phyloP scores from a whole-genome alignment of 768 basidiomycete genomes.

The Auricularia sp. region DNA sequence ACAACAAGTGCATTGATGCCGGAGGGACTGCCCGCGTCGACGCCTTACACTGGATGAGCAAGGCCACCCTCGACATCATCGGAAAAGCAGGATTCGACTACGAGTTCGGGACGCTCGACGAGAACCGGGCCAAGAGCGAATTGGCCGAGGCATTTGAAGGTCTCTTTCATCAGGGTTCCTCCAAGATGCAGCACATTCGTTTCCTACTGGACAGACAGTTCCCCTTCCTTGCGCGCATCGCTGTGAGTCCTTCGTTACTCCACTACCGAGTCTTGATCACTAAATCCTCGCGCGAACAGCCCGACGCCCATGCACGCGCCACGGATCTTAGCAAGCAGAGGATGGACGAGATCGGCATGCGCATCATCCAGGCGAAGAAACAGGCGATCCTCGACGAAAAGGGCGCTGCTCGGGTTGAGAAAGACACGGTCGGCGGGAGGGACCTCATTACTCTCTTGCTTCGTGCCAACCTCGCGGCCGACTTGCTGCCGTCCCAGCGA shows the following conservation, averaged over 20 bases:
- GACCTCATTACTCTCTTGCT: slow-evolving; percentile 54
- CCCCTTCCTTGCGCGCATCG: slow-evolving; percentile 2
- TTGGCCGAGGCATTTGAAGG: slow-evolving; percentile 24
- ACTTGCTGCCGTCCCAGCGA: slow-evolving; percentile 42
- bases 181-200: slow-evolving; percentile 13
- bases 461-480: slow-evolving; percentile 52
- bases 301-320: background rate
- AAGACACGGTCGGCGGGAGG: slow-evolving; percentile 20
- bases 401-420: slow-evolving; percentile 5
- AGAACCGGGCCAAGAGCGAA: slow-evolving; percentile 19
- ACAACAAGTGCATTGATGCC: slow-evolving; percentile 1
- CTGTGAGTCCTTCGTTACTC: slow-evolving; percentile 11
- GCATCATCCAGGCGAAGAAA: slow-evolving; percentile 3
- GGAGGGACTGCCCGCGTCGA: slow-evolving; percentile 17
- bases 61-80: slow-evolving; percentile 32
- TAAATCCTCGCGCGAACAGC: background rate
- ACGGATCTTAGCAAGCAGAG: background rate
- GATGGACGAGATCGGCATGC: background rate
- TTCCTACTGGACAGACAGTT: slow-evolving; percentile 22
- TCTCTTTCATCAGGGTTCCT: slow-evolving; percentile 15
- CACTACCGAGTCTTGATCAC: slow-evolving; percentile 16
- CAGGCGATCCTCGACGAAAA: slow-evolving; percentile 1
- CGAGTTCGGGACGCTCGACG: slow-evolving; percentile 23
- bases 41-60: slow-evolving; percentile 24
- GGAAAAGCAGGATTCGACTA: slow-evolving; percentile 34